phyloP scores from a whole-genome alignment of 2,329 filamentous ascomycete species.

The Colletotrichum zoysiae region DNA sequence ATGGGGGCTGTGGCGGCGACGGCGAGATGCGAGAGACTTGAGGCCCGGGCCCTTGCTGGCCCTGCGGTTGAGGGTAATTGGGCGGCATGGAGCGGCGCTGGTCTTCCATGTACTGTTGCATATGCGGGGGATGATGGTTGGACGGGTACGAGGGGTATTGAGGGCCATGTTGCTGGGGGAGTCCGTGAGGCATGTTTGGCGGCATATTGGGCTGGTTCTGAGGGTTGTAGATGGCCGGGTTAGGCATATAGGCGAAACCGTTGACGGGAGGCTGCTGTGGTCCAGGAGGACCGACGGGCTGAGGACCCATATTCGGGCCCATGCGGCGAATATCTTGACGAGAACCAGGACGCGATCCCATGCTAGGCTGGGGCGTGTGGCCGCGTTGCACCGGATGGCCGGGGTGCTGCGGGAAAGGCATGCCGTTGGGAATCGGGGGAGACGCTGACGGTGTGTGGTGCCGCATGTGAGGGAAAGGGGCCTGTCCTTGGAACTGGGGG shows the following conservation, averaged over 20 bases:
- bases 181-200: constrained; percentile 53
- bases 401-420: constrained; percentile 71
- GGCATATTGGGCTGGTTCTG: constrained; percentile 62
- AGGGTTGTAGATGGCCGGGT: constrained; percentile 86
- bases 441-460: constrained; percentile 88
- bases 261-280: constrained; percentile 68
- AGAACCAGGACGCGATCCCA: constrained; percentile 81
- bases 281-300: constrained; percentile 70
- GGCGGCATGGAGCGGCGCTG: constrained; percentile 80
- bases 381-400: constrained; percentile 68
- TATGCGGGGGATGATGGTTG: constrained; percentile 52
- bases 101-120: constrained; percentile 82
- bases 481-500: constrained; percentile 76
- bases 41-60: constrained; percentile 60
- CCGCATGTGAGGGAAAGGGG: constrained; percentile 83
- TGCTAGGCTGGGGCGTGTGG: constrained; percentile 84
- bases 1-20: constrained; percentile 70
- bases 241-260: constrained; percentile 86
- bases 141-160: constrained; percentile 54
- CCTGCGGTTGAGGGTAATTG: constrained; percentile 68
- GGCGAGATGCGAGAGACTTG: constrained; percentile 65
- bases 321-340: constrained; percentile 82
- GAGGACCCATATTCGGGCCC: constrained; percentile 79
- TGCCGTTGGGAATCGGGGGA: constrained; percentile 85
- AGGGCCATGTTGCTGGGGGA: constrained; percentile 51